Evolutionary conservation across 768 basidiomycete species (phyloP).

Genomic region (Lentinula lateritia): DNA sequence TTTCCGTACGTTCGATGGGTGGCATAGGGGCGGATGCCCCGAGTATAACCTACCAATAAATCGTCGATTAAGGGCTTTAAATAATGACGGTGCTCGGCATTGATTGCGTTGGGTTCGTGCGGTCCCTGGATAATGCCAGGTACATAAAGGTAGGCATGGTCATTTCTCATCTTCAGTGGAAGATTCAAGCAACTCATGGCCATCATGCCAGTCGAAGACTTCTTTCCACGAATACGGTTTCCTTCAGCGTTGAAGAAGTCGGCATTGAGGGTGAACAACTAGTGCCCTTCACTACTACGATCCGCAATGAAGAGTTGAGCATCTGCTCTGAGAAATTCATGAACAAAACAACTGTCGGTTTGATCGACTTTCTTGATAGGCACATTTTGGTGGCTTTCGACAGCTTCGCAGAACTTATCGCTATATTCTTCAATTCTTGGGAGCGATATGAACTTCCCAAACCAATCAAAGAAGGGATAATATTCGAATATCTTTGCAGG

Average conservation of each 20-base stretch:
- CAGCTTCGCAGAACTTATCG: background rate
- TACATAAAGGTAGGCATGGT: slow-evolving; percentile 5
- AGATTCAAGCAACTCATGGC: slow-evolving; percentile 6
- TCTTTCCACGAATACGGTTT: background rate
- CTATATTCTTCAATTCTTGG: slow-evolving; percentile 1
- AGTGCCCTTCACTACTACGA: slow-evolving; percentile 1
- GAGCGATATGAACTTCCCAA: background rate
- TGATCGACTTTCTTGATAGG: background rate
- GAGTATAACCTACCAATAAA: background rate
- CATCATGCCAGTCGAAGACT: slow-evolving; percentile 5
- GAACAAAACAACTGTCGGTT: background rate
- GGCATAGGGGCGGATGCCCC: background rate
- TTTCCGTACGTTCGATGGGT: background rate
- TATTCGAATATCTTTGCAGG: slow-evolving; percentile 4
- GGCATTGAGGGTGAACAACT: slow-evolving; percentile 2
- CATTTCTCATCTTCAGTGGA: background rate
- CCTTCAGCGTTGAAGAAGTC: slow-evolving; percentile 5
- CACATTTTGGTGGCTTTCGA: background rate
- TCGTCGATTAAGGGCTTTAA: slow-evolving; percentile 1
- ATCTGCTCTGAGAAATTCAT: background rate
- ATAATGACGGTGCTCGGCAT: slow-evolving; percentile 6
- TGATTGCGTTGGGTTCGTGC: background rate
- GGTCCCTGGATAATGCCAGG: slow-evolving; percentile 7
- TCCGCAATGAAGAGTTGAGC: background rate
- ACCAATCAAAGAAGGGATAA: slow-evolving; percentile 7